Conservation (phyloP, 2,329 filamentous ascomycete species). For the Mycosphaerella sp. region DNA sequence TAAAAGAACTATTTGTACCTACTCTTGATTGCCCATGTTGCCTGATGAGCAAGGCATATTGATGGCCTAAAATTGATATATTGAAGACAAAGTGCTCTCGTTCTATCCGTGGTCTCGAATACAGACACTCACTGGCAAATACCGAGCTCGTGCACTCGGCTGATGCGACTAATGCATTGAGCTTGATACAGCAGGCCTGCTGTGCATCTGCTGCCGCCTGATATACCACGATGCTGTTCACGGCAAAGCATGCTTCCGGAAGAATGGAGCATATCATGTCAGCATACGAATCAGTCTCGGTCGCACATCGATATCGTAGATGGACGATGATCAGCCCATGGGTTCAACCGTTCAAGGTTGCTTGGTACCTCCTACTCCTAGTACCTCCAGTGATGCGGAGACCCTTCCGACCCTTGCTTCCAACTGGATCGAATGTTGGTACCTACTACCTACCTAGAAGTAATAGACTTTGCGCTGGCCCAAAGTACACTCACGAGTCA, state of each 20-base stretch:
- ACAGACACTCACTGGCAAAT: conserved; percentile 8
- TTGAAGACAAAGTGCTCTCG: too few species aligned
- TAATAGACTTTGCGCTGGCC: conserved; percentile 12
- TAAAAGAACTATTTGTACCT: too few species aligned
- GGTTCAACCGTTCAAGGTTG: conserved; percentile 39
- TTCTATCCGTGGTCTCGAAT: too few species aligned
- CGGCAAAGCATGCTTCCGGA: conserved; percentile 35
- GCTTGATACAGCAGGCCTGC: conserved; percentile 1
- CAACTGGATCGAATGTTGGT: conserved; percentile 30
- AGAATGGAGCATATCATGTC: not conserved
- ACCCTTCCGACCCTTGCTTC: conserved; percentile 55
- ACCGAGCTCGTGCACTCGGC: conserved; percentile 18
- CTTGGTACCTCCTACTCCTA: conserved; percentile 41
- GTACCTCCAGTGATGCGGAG: conserved; percentile 53
- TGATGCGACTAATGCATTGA: conserved; percentile 16
- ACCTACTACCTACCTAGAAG: conserved; percentile 25
- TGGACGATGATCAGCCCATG: conserved; percentile 63
- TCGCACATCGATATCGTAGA: conserved; percentile 48
- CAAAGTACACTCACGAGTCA: not conserved
- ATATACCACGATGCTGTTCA: conserved; percentile 37
- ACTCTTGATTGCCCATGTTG: too few species aligned
- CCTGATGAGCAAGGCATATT: too few species aligned
- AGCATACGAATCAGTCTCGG: not conserved
- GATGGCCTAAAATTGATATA: too few species aligned
- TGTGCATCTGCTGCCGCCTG: conserved; percentile 19